Conservation (phyloP, 1,139 yeast species). For the Saccharomyces pastorianus region DNA sequence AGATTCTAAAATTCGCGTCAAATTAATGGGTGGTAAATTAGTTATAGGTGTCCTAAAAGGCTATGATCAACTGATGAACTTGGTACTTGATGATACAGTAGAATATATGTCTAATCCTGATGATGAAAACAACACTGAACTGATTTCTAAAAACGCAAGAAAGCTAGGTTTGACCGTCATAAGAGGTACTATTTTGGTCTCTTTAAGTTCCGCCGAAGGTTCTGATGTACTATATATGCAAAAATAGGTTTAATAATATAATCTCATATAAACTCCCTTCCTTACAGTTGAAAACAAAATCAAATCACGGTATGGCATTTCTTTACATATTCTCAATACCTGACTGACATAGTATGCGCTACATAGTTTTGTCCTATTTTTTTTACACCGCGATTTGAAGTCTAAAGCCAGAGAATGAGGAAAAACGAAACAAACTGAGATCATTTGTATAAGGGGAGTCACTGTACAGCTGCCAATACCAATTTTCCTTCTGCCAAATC, state of each 20-base stretch:
- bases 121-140: slow-evolving; percentile 40
- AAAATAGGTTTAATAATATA: slow-evolving; percentile 23
- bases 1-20: slow-evolving; percentile 66
- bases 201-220: slow-evolving; percentile 81
- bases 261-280: not conserved
- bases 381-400: not conserved
- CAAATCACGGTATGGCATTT: not conserved
- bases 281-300: not conserved
- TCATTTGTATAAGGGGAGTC: not conserved
- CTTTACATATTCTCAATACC: not conserved
- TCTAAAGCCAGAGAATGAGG: not conserved
- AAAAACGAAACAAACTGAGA: not conserved
- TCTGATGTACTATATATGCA: slow-evolving; percentile 49
- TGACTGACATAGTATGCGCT: not conserved
- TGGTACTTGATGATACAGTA: slow-evolving; percentile 77
- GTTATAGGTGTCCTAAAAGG: slow-evolving; percentile 78
- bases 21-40: slow-evolving; percentile 80
- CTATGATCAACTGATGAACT: slow-evolving; percentile 85
- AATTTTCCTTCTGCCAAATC: not conserved
- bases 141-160: slow-evolving; percentile 48
- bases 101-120: slow-evolving; percentile 65
- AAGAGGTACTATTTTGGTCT: slow-evolving; percentile 75
- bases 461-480: not conserved
- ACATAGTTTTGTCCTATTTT: not conserved
- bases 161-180: slow-evolving; percentile 69